These are phyloP conservation scores for Zymoseptoria ardabiliae DNA, from an alignment of 2,329 filamentous ascomycete species.

Conservation along the genomic window DNA sequence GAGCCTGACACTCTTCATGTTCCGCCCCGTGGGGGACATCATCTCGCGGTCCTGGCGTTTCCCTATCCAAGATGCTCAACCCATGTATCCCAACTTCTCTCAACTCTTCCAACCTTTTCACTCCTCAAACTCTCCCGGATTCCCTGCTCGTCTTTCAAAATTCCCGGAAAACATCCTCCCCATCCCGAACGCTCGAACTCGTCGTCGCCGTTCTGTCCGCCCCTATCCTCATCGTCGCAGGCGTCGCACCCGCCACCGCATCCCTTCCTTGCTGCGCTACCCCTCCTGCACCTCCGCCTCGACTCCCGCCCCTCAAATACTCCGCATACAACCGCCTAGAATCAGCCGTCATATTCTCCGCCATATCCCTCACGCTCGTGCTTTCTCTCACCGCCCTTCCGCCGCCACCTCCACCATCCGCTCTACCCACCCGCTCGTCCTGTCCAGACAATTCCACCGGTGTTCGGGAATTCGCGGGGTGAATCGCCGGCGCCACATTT, in stretches of 20 bases:
- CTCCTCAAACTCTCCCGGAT: too few relatives aligned
- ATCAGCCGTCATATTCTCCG: conserved; percentile 17
- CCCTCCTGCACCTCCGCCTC: not conserved
- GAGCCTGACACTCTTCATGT: too few relatives aligned
- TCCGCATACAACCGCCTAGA: conserved; percentile 31
- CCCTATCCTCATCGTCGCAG: conserved; percentile 11
- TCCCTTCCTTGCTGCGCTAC: conserved; percentile 19
- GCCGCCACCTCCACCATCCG: not conserved
- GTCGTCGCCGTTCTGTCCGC: conserved; percentile 6
- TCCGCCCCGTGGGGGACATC: too few relatives aligned
- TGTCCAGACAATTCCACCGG: too few relatives aligned
- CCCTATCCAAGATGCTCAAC: too few relatives aligned
- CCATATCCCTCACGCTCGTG: not conserved
- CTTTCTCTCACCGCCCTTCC: not conserved
- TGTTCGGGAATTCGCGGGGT: not conserved
- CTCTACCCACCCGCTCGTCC: not conserved
- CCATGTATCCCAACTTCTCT: too few relatives aligned
- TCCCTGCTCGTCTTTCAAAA: conserved; percentile 15
- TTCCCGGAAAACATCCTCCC: conserved; percentile 23
- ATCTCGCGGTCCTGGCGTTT: too few relatives aligned
- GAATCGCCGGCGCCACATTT: not conserved
- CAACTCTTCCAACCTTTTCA: too few relatives aligned
- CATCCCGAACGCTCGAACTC: conserved; percentile 13
- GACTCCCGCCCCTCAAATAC: conserved; percentile 22
- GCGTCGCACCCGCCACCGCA: conserved; percentile 8